A percentile compares a stretch with the other conserved stretches of the same genome.
These are phyloP conservation scores for Babesia ovata DNA, from an alignment of 169 alveolate genomes.

Conservation along the genomic window DNA sequence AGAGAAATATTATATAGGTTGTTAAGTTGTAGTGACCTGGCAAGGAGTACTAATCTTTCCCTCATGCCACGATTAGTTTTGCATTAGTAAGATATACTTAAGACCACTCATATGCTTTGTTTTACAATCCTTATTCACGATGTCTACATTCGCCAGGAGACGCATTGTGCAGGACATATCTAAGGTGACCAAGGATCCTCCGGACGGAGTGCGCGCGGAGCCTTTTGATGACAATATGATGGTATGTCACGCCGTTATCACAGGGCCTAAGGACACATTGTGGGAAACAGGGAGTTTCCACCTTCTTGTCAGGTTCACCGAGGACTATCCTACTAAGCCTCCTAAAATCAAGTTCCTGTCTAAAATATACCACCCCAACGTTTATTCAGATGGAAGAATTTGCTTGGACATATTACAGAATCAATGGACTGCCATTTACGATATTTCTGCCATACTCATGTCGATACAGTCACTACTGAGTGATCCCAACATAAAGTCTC, in stretches of 20 bases:
- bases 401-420: conserved; percentile 89
- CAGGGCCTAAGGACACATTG: conserved; percentile 93
- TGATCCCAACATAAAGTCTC: conserved; percentile 94
- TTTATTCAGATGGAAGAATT: conserved; percentile 88
- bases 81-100: too few relatives aligned
- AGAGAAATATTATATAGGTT: too few relatives aligned
- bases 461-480: conserved; percentile 90
- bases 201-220: conserved; percentile 87
- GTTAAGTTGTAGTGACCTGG: too few relatives aligned
- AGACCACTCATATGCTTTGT: neutral
- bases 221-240: conserved; percentile 90
- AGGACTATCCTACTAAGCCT: conserved; percentile 91
- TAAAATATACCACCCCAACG: conserved; percentile 90
- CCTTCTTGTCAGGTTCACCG: conserved; percentile 87
- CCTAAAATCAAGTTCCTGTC: conserved; percentile 87
- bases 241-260: conserved; percentile 93
- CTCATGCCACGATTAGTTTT: too few relatives aligned
- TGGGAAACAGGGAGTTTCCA: conserved; percentile 96
- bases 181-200: conserved; percentile 86
- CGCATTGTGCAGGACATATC: conserved; percentile 88
- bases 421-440: conserved; percentile 95
- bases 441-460: conserved; percentile 90
- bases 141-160: conserved; percentile 85
- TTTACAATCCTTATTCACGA: neutral
- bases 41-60: too few relatives aligned